phyloP scores from a whole-genome alignment of 352 stramenopile species.

The Pythium sukuiense region DNA sequence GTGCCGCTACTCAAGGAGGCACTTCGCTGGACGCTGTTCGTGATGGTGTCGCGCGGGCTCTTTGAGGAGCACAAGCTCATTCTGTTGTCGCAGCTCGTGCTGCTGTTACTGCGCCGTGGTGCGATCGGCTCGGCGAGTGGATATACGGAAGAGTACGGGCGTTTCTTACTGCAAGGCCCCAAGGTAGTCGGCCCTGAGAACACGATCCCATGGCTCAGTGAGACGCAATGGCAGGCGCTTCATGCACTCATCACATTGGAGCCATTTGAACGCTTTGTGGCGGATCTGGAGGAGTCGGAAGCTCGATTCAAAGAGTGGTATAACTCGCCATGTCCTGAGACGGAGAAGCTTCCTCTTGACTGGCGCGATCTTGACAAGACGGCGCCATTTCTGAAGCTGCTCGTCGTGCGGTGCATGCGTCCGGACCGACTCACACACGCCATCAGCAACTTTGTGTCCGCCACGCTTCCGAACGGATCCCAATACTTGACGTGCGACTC shows the following conservation, averaged over 20 bases:
- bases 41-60: constrained; percentile 87
- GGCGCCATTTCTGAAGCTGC: constrained; percentile 90
- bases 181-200: constrained; percentile 71
- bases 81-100: constrained; percentile 87
- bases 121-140: constrained; percentile 57
- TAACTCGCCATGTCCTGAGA: constrained; percentile 79
- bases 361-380: constrained; percentile 92
- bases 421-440: constrained; percentile 93
- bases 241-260: constrained; percentile 76
- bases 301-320: constrained; percentile 93
- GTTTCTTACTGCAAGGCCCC: constrained; percentile 79
- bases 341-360: constrained; percentile 89
- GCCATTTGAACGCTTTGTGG: constrained; percentile 84
- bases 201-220: constrained; percentile 80
- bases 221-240: constrained; percentile 84
- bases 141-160: constrained; percentile 71
- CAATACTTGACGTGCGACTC: constrained; percentile 85
- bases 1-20: constrained; percentile 68
- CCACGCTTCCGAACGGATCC: constrained; percentile 67
- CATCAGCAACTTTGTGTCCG: constrained; percentile 92
- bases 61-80: constrained; percentile 93
- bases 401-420: constrained; percentile 94
- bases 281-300: constrained; percentile 88
- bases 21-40: constrained; percentile 87
- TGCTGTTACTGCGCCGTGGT: constrained; percentile 76